These are phyloP conservation scores for Stemphylium beticola DNA, from an alignment of 2,329 filamentous ascomycete species.

Conservation along the genomic window DNA sequence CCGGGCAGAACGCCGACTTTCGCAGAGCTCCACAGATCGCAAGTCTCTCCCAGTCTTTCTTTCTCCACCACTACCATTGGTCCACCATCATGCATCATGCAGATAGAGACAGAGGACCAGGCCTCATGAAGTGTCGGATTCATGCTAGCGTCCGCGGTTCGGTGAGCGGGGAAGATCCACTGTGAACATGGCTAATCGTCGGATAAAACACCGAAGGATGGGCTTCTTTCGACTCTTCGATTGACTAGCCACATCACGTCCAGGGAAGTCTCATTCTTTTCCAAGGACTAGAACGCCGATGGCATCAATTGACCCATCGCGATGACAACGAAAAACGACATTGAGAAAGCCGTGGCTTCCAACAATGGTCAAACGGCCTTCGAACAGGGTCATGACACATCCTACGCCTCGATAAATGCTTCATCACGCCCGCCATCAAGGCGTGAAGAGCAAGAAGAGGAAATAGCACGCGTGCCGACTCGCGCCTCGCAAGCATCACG, in stretches of 20 bases:
- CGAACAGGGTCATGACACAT: constrained; percentile 7
- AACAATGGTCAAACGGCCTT: neutral
- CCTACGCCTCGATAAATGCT: constrained; percentile 10
- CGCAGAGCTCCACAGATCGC: neutral
- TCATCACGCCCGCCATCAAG: neutral
- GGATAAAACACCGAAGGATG: constrained; percentile 14
- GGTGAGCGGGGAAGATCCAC: constrained; percentile 15
- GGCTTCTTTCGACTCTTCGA: neutral
- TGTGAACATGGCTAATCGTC: constrained; percentile 8
- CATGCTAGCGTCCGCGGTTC: constrained; percentile 30
- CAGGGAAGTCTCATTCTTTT: neutral
- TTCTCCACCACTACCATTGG: constrained; percentile 2
- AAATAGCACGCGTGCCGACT: constrained; percentile 10
- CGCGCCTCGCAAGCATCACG: constrained; percentile 12
- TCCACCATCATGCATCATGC: neutral
- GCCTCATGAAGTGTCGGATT: neutral
- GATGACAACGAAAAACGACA: constrained; percentile 14
- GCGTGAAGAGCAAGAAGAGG: constrained; percentile 11
- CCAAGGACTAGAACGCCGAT: no score
- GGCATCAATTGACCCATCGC: neutral
- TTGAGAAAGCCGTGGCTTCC: constrained; percentile 19
- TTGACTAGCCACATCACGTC: neutral
- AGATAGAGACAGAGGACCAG: neutral
- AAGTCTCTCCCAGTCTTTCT: neutral
- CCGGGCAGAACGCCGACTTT: constrained; percentile 10